Base-by-base conservation (phyloP, 2,329 filamentous ascomycete species). In the Rasamsonia emersonii region DNA sequence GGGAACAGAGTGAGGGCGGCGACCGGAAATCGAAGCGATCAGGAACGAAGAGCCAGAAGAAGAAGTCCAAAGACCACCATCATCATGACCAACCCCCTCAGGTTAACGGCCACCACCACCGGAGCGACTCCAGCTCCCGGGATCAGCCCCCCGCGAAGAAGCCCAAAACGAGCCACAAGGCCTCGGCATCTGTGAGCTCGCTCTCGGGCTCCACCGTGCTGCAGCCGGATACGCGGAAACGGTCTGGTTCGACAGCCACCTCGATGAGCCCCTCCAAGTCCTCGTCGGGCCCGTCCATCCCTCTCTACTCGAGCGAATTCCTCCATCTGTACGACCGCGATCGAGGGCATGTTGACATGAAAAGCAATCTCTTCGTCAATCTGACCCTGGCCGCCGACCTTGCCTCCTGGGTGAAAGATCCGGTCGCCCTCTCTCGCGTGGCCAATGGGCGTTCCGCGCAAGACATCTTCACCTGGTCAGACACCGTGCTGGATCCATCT, bases 31-130 rank as follows among this genome's bases (percentile, higher is more conserved):
- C 75, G 36, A 83, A 88, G 59, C 75, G 86, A 39, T 75, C 79
- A 6, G 72, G 79, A 5, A 68, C 82, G 9, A 94, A 94, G 56
- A 81, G 73, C 53, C 82, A 86, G 53, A 94, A 88, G 67, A 95
- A 93, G 68, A 93, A 88, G 60, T 59, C 73, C 21, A 93, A 86
- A 54, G 83, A 86, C 30, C 77, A 78, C 25, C 47, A 59, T 10
- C 56, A 79, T 18, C 73, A 9, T 7, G 8, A 23, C 8, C 20
- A 23, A n/a, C 20, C 20, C 8, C 20, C 20, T 8, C 11, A 77
- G 47, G 62, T 77, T 30, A 88, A 86, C 51, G 82, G 82, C 30
- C 77, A 75, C 30, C 64, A 67, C 24, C 66, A 72, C 35, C 71
- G 74, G 39, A 65, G 70, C 36, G 79, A 82, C 32, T 70, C 71